A percentile compares a stretch with the other conserved stretches of the same genome.
Evolutionary conservation across 495 filamentous ascomycete genomes (phyloP).

Genomic region (Aspergillus taichungensis): DNA sequence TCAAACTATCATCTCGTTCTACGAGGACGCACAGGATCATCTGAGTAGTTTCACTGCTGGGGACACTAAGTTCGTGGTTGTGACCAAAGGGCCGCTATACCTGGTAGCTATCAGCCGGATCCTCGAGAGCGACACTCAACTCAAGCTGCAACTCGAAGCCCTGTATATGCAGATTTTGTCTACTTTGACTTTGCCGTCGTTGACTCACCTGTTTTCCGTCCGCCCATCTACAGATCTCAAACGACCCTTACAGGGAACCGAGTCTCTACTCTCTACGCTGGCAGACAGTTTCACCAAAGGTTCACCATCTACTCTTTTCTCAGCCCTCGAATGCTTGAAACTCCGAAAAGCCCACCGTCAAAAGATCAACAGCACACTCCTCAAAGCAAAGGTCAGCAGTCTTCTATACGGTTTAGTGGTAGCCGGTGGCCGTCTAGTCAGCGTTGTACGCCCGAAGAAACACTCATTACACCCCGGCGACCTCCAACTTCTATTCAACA

Average conservation of each 20-base stretch:
- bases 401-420: slow-evolving; percentile 92
- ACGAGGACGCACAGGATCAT: slow-evolving; percentile 66
- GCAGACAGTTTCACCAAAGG: slow-evolving; percentile 92
- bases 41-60: slow-evolving; percentile 78
- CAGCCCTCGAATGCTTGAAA: slow-evolving; percentile 81
- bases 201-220: slow-evolving; percentile 80
- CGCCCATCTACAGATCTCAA: slow-evolving; percentile 87
- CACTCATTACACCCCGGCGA: slow-evolving; percentile 95
- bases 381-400: slow-evolving; percentile 63
- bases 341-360: slow-evolving; percentile 81
- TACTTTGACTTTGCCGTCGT: slow-evolving; percentile 81
- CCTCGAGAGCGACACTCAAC: slow-evolving; percentile 80
- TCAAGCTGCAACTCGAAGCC: slow-evolving; percentile 81
- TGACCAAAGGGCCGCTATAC: slow-evolving; percentile 77
- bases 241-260: slow-evolving; percentile 88
- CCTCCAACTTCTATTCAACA: slow-evolving; percentile 94
- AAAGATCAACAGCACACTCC: slow-evolving; percentile 74
- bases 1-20: slow-evolving; percentile 97
- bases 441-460: slow-evolving; percentile 85
- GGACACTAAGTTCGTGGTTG: slow-evolving; percentile 72
- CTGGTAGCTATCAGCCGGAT: slow-evolving; percentile 88
- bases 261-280: slow-evolving; percentile 80
- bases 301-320: slow-evolving; percentile 79
- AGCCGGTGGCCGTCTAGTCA: slow-evolving; percentile 87
- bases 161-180: slow-evolving; percentile 98